Conservation (phyloP, 176 grass and related monocot genomes). For the Phyllostachys edulis region DNA sequence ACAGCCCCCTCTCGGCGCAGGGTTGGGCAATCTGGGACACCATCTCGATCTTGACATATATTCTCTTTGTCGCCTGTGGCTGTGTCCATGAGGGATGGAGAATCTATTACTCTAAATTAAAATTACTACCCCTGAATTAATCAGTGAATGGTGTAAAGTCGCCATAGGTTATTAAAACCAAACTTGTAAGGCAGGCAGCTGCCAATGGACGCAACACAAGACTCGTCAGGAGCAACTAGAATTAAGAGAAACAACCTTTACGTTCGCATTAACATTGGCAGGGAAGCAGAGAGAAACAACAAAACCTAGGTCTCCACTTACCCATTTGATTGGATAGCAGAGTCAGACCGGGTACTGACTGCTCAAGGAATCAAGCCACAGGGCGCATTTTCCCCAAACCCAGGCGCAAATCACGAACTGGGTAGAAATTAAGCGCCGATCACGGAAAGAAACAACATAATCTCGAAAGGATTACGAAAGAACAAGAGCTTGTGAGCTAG, state of each 20-base stretch:
- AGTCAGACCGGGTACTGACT: neutral
- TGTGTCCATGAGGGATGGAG: neutral
- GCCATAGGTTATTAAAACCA: too few species aligned
- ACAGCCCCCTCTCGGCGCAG: neutral
- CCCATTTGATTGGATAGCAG: too few species aligned
- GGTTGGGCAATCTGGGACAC: constrained; percentile 1
- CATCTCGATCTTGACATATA: constrained; percentile 6
- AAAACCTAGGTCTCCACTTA: too few species aligned
- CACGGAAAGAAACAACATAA: too few species aligned
- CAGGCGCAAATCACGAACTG: neutral
- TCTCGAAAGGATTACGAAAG: too few species aligned
- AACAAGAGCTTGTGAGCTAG: neutral
- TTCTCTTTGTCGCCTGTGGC: constrained; percentile 50
- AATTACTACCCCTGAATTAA: neutral
- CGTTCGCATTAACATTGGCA: too few species aligned
- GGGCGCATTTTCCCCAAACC: neutral
- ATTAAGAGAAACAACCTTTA: too few species aligned
- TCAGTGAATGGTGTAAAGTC: neutral
- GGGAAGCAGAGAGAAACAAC: too few species aligned
- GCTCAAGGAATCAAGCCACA: neutral
- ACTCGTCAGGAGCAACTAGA: too few species aligned
- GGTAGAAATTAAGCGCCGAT: neutral
- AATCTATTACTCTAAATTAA: too few species aligned
- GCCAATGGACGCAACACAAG: too few species aligned
- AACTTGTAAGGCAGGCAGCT: too few species aligned